Conservation (phyloP, 1,284 basidiomycete species). For the Macrocybe sp. region DNA sequence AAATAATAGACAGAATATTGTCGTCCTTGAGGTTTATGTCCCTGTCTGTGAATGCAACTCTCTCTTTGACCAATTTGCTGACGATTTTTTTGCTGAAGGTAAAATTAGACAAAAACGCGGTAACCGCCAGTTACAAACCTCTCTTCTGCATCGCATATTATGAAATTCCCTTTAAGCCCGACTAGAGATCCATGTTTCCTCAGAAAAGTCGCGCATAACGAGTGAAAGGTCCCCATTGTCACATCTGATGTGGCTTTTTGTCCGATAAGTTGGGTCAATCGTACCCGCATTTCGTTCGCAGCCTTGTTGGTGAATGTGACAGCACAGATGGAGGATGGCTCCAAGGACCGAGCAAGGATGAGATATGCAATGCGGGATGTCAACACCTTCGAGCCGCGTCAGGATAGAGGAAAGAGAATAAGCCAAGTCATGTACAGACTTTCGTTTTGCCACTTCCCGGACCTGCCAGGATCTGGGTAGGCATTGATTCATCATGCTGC, state of each 20-base stretch:
- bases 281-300: slow-evolving; percentile 82
- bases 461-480: slow-evolving; percentile 81
- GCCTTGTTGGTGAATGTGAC: slow-evolving; percentile 91
- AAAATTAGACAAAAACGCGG: not conserved
- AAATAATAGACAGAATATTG: slow-evolving; percentile 62
- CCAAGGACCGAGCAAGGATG: slow-evolving; percentile 51
- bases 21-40: slow-evolving; percentile 59
- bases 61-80: slow-evolving; percentile 54
- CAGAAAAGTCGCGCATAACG: slow-evolving; percentile 71
- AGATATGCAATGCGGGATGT: slow-evolving; percentile 79
- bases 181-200: slow-evolving; percentile 62
- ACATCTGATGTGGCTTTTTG: slow-evolving; percentile 54
- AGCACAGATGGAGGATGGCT: slow-evolving; percentile 66
- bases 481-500: slow-evolving; percentile 51
- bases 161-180: slow-evolving; percentile 70
- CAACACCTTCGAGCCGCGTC: slow-evolving; percentile 47
- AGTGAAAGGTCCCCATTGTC: slow-evolving; percentile 81
- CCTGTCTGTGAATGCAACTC: slow-evolving; percentile 40
- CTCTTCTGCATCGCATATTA: slow-evolving; percentile 81
- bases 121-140: slow-evolving; percentile 43
- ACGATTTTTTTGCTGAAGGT: slow-evolving; percentile 65
- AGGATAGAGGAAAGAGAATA: not conserved
- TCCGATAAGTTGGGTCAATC: slow-evolving; percentile 72
- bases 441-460: slow-evolving; percentile 77
- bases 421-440: slow-evolving; percentile 19